A percentile compares a stretch with the other conserved stretches of the same genome.
Conservation (phyloP, 2,329 filamentous ascomycete species). For the Ophiostoma perfectum region DNA sequence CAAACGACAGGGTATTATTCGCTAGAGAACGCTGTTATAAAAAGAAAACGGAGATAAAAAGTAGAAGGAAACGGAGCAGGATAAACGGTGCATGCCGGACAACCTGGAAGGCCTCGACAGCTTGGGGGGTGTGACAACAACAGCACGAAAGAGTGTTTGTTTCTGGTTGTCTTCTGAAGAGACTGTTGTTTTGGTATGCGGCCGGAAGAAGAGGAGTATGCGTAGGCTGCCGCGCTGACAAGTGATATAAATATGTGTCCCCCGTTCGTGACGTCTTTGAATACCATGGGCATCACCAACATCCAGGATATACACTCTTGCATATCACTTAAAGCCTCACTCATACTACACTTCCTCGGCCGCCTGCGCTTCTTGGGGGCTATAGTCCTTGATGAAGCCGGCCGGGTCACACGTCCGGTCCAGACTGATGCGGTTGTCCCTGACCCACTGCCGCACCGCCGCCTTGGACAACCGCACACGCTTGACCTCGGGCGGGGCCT, state of each 20-base stretch:
- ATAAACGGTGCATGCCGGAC: neutral
- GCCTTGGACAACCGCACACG: constrained; percentile 50
- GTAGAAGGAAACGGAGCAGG: neutral
- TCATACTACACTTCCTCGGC: constrained; percentile 31
- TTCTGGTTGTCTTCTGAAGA: no score
- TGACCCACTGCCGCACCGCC: constrained; percentile 61
- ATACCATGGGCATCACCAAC: no score
- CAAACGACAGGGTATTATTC: neutral
- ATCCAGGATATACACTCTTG: neutral
- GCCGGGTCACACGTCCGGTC: constrained; percentile 64
- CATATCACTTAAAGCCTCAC: neutral
- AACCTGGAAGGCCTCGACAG: no score
- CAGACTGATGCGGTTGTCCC: constrained; percentile 56
- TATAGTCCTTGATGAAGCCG: constrained; percentile 68
- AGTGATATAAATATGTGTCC: no score
- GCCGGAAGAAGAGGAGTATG: no score
- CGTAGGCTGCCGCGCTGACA: no score
- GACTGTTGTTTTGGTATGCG: no score
- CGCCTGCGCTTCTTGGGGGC: constrained; percentile 38
- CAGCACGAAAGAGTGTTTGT: no score
- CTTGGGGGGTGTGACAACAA: no score
- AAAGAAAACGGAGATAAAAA: neutral
- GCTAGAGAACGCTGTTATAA: neutral
- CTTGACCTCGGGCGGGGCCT: constrained; percentile 35
- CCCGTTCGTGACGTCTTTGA: no score